Base-by-base conservation (phyloP, 148 eudicot species). In the Camellia granthamiana region DNA sequence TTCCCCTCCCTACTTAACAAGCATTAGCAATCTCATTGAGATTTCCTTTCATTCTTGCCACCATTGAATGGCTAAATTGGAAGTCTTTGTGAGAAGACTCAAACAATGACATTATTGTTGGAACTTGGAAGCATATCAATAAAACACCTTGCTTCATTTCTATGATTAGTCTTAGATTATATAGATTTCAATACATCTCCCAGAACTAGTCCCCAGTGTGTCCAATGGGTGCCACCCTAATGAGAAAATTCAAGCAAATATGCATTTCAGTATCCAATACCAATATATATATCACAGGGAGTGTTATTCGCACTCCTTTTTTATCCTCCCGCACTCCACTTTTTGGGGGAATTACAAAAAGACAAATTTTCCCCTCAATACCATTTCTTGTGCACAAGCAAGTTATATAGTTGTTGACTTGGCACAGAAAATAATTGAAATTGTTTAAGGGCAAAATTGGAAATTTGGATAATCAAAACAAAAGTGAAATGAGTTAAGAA, bases 191-290 rank as follows among this genome's bases (percentile, higher is more conserved):
- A 70, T 71, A 95, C 94, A 77, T 95, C 98, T 78, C 96, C 98
- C 13, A 95, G 87, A 84, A 95, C 92, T 63, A 93, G 82, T 62
- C 90, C 98, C 98, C 98, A 95, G 38, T 95, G 97, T 5, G 98
- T 95, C 98, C 97, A 95, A 83, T 95, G 98, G 47, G 94, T 91
- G 79, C 98, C 98, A 77, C 98, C 98, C 97, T 94, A 30, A 30
- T 30, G 92, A 83, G 75, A 30, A 84, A 82, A 65, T 77, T 76
- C 5, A 63, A 72, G 58, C 13, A 67, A 44, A 76, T 11, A 18
- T 14, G 55, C 60, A 55, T 63, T 8, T 54, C 18, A 66, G 52
- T 30, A 11, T 58, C 59, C 75, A 58, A 79, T 11, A 30, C 1
- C 38, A 30, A 30, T 30, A 30, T 30, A 30, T 30, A 30, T 30